Evolutionary conservation across 2,329 filamentous ascomycete species (phyloP), one percentile per base, ranked within the genome.

Genomic region (Kalmusia sp.): DNA sequence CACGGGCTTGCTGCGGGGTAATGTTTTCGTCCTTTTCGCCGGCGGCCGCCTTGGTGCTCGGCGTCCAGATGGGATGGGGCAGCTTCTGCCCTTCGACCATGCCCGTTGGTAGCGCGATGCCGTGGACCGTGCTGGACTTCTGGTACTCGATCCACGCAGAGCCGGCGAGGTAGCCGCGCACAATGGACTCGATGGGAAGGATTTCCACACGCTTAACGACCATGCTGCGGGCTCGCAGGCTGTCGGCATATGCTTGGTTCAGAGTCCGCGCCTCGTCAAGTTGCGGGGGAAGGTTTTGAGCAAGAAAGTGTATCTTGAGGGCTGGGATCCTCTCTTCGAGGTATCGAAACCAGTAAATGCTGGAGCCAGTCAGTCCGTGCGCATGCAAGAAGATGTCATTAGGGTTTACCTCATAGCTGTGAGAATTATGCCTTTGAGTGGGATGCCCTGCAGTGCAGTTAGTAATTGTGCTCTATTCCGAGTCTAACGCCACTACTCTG

Each of bases 1-100:
- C 77, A 46, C 75, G 76, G 6, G 84, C 85, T 77, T 60, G 48
- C 45, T 87, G 86, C 0, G 87, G 89, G 52, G 85, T 84, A 63
- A 96, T 96, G 77, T 96, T 96, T 77, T 93, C 89, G 72, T 96
- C 88, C 71, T 95, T 88, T 61, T 86, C 78, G 22, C 92, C 92
- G 27, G 84, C 78, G 65, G 90, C 87, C 1, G 92, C 92, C 80
- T 96, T 96, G 11, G 92, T 96, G 64, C 85, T 90, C 0, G 92
- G 92, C 22, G 91, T 93, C 74, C 87, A 90, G 58, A 96, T 83
- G 17, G 91, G 85, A 28, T 77, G 76, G 38, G 86, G 85, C 59
- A 96, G 84, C 55, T 84, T 84, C 72, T 89, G 81, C 65, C 87
- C 91, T 73, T 90, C 88, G 68, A 82, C 75, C 58, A 96, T 77